A percentile compares a stretch with the other conserved stretches of the same genome.
Evolutionary conservation across 768 basidiomycete species (phyloP).

Genomic region (Suillus subluteus): DNA sequence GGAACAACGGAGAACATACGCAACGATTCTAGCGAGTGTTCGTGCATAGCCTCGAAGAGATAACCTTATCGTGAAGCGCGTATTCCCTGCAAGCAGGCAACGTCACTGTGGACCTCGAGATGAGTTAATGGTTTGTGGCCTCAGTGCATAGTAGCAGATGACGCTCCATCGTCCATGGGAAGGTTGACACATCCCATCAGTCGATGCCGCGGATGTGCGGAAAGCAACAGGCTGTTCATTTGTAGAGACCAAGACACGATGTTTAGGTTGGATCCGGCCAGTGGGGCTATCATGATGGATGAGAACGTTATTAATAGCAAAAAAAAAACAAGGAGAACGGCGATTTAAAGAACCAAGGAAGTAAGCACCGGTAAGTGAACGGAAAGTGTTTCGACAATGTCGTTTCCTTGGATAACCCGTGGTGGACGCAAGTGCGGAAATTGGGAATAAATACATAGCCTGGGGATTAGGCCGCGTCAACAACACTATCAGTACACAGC

Average conservation of each 20-base stretch:
- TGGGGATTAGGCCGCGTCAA: not conserved
- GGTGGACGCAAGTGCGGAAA: conserved; percentile 3
- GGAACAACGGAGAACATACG: conserved; percentile 10
- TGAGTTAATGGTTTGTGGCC: not conserved
- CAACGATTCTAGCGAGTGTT: conserved; percentile 5
- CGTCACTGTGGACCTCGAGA: conserved; percentile 12
- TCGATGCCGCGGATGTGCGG: conserved; percentile 35
- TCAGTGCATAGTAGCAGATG: conserved; percentile 6
- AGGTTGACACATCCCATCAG: conserved; percentile 26
- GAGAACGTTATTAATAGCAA: conserved; percentile 6
- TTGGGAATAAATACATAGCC: conserved; percentile 2
- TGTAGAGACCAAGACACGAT: conserved; percentile 6
- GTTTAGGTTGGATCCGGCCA: conserved; percentile 6
- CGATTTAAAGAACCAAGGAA: conserved; percentile 4
- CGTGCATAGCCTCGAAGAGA: conserved; percentile 22
- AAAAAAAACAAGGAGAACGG: conserved; percentile 1
- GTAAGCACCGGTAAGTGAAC: conserved; percentile 10
- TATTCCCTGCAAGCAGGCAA: conserved; percentile 26
- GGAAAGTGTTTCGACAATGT: not conserved
- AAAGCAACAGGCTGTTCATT: conserved; percentile 13
- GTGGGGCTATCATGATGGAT: not conserved
- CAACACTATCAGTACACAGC: not conserved
- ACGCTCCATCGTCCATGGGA: conserved; percentile 28
- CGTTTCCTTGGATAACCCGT: not conserved
- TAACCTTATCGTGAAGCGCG: conserved; percentile 31